phyloP scores from a whole-genome alignment of 805 yeast species.

The Metschnikowia kunwiensis region DNA sequence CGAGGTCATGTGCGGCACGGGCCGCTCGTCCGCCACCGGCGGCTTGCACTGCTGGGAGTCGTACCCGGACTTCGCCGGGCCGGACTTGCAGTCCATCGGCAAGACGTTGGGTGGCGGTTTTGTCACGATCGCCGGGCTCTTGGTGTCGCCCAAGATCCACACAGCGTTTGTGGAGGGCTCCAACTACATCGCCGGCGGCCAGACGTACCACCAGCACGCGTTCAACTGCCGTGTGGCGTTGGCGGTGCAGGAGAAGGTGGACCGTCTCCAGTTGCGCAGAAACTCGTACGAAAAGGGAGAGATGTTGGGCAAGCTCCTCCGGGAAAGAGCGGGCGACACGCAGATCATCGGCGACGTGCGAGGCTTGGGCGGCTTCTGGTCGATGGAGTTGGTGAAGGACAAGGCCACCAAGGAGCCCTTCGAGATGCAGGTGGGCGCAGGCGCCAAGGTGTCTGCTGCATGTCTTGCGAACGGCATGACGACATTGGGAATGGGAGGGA shows the following conservation, averaged over 20 bases:
- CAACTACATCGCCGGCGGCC: conserved; percentile 16
- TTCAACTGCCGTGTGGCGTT: conserved; percentile 18
- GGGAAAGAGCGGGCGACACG: conserved; percentile 9
- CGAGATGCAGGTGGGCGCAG: conserved; percentile 34
- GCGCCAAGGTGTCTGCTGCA: conserved; percentile 31
- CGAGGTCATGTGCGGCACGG: conserved; percentile 59
- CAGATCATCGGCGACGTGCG: conserved; percentile 53
- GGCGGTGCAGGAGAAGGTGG: conserved; percentile 18
- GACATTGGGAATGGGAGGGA: conserved; percentile 47
- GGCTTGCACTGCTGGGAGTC: conserved; percentile 47
- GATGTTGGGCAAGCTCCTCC: conserved; percentile 9
- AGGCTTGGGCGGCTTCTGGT: conserved; percentile 62
- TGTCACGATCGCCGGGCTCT: conserved; percentile 18
- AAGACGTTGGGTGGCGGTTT: conserved; percentile 18
- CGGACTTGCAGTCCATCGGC: conserved; percentile 18
- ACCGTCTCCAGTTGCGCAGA: conserved; percentile 14
- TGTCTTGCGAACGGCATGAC: conserved; percentile 46
- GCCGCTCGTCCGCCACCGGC: conserved; percentile 46
- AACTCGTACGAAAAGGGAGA: conserved; percentile 15
- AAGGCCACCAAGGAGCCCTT: conserved; percentile 50
- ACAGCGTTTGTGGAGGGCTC: conserved; percentile 13
- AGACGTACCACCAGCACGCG: conserved; percentile 19
- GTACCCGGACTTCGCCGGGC: conserved; percentile 25
- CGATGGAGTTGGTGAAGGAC: conserved; percentile 55
- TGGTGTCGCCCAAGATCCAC: conserved; percentile 18